Percentiles rank a stretch among this genome's conserved stretches.
Conservation (phyloP, 2,329 filamentous ascomycete genomes). For the Venturia effusa region DNA sequence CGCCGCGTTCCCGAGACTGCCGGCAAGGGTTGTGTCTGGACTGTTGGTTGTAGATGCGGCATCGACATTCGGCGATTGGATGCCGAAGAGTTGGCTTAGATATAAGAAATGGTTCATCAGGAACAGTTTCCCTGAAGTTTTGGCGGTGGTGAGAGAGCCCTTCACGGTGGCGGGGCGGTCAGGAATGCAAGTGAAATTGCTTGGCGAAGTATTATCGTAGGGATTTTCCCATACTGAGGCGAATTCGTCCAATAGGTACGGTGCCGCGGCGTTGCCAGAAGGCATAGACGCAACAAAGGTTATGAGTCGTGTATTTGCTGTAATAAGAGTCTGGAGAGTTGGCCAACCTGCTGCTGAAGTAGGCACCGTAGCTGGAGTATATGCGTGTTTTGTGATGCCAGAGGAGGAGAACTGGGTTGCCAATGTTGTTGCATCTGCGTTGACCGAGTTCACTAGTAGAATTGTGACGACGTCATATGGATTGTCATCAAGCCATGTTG, state of each 20-base stretch:
- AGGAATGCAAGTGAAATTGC: conserved; percentile 62
- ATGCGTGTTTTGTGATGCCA: conserved; percentile 52
- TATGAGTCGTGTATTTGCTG: conserved; percentile 52
- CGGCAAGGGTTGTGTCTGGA: conserved; percentile 25
- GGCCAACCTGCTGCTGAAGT: conserved; percentile 52
- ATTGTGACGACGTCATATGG: conserved; percentile 67
- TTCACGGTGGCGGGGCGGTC: conserved; percentile 49
- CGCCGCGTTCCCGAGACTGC: conserved; percentile 33
- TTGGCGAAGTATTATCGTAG: conserved; percentile 51
- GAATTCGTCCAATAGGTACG: conserved; percentile 55
- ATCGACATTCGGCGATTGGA: conserved; percentile 32
- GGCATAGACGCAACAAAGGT: conserved; percentile 51
- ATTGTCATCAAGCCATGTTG: conserved; percentile 57
- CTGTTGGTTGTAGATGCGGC: conserved; percentile 56
- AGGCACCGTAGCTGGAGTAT: conserved; percentile 19
- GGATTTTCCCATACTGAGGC: conserved; percentile 61
- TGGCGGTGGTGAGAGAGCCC: conserved; percentile 37
- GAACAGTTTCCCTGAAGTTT: conserved; percentile 51
- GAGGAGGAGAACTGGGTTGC: conserved; percentile 34
- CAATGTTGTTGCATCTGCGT: conserved; percentile 44
- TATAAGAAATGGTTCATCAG: conserved; percentile 77
- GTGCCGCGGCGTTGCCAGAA: conserved; percentile 24
- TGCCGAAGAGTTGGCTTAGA: conserved; percentile 34
- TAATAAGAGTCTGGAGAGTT: conserved; percentile 59
- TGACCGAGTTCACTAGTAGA: conserved; percentile 60